Evolutionary conservation across 2,329 filamentous ascomycete genomes (phyloP).

Genomic region (Calonectria pseudoreteaudii): DNA sequence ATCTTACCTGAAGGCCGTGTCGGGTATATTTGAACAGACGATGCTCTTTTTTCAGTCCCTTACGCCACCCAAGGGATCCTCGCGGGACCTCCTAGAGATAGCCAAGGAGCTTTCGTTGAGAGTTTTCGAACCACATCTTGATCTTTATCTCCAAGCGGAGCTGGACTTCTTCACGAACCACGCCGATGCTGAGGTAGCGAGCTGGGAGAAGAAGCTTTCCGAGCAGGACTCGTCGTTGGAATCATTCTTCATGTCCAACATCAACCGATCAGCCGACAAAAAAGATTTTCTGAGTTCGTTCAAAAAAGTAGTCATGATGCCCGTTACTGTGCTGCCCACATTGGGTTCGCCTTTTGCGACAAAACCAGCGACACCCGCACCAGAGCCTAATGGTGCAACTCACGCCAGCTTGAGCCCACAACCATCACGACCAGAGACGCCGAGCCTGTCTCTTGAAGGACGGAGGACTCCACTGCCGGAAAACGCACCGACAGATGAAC

Average conservation of each 20-base stretch:
- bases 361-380: constrained; percentile 46
- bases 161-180: constrained; percentile 84
- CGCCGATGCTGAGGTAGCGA: constrained; percentile 80
- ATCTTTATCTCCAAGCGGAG: constrained; percentile 92
- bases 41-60: constrained; percentile 81
- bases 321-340: constrained; percentile 87
- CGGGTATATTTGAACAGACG: constrained; percentile 88
- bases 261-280: constrained; percentile 95
- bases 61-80: constrained; percentile 72
- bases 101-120: constrained; percentile 75
- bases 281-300: constrained; percentile 96
- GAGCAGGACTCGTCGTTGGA: constrained; percentile 93
- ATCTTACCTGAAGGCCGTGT: constrained; percentile 86
- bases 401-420: constrained; percentile 45
- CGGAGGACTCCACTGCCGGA: constrained; percentile 58
- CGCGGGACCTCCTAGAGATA: constrained; percentile 71
- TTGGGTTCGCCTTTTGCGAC: constrained; percentile 70
- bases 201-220: constrained; percentile 92
- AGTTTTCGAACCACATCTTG: constrained; percentile 93
- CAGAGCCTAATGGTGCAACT: constrained; percentile 42
- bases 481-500: constrained; percentile 87
- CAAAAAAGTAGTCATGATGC: constrained; percentile 99
- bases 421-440: constrained; percentile 63
- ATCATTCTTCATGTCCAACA: constrained; percentile 94
- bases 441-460: constrained; percentile 53